phyloP scores from a whole-genome alignment of 192 early-diverging fungal genomes.

The Coemansia sp. region DNA sequence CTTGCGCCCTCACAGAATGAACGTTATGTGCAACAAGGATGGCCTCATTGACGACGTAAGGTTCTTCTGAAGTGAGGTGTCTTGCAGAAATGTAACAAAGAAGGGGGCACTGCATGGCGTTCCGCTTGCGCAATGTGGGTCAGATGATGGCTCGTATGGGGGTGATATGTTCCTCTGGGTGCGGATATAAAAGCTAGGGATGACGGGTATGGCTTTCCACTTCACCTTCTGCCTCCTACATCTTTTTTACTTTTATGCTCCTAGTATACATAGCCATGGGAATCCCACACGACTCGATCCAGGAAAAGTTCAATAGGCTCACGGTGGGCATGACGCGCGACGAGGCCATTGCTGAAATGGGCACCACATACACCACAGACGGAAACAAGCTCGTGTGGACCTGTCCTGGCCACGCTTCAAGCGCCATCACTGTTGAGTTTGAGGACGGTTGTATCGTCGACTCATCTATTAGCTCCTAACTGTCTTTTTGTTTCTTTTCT shows the following conservation, averaged over 20 bases:
- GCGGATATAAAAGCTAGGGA: too few species aligned
- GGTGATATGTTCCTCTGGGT: too few species aligned
- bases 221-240: neutral
- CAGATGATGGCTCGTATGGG: too few species aligned
- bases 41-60: conserved; percentile 17
- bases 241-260: neutral
- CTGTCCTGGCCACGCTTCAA: conserved; percentile 15
- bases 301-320: conserved; percentile 9
- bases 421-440: conserved; percentile 13
- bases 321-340: conserved; percentile 10
- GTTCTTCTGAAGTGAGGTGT: conserved; percentile 15
- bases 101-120: too few species aligned
- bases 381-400: conserved; percentile 8
- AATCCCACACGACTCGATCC: conserved; percentile 3
- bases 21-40: conserved; percentile 20
- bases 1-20: conserved; percentile 27
- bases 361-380: neutral
- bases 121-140: too few species aligned
- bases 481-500: neutral
- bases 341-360: conserved; percentile 8
- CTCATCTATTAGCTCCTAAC: neutral
- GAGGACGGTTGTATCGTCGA: neutral
- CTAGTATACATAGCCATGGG: neutral
- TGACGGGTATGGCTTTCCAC: neutral
- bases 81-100: too few species aligned